Base-by-base conservation (phyloP, 1,284 basidiomycete species). In the Rhodotorula glutinis region DNA sequence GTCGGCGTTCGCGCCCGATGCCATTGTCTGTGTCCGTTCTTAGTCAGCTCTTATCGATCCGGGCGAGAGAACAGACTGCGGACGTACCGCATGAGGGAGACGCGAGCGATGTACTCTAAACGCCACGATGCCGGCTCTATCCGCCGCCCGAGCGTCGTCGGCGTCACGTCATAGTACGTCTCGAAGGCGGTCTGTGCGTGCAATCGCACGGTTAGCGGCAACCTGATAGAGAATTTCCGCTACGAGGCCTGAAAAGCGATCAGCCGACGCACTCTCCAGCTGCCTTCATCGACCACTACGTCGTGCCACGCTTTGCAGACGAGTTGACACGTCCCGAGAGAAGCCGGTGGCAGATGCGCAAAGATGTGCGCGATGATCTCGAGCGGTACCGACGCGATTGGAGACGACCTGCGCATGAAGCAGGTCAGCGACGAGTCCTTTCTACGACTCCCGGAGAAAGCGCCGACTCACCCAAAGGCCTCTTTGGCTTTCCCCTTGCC, bases 321-420 rank as follows among this genome's bases (percentile, higher is more conserved):
- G 17, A 73, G 66, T 29, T 70, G 65, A 30, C 66, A 70, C 0
- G 66, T 60, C 0, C 61, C 64, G 2, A 76, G 59, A 0, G 63
- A 53, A 17, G 40, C 21, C 2, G 74, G 73, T n/a, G 71, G 67
- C 27, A 76, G 65, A 40, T 71, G 63, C 9, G 74, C 75, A 53
- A 76, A 75, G 33, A 76, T 55, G 43, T 74, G 71, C 1, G 69
- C 59, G 14, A 76, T 60, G 25, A 60, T 52, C 30, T 76, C 75
- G 51, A 69, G 57, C 17, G 75, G 75, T 16, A 76, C 65, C 21
- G 49, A 25, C 41, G 63, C 46, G 44, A 75, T 75, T 23, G 63
- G 63, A 7, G 72, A 65, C 17, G 58, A 51, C 9, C 69, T 71
- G 69, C 23, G 8, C 3, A 8, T 13, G 30, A 9, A 13, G 1